phyloP scores from a whole-genome alignment of 495 filamentous ascomycete species.

The Bombardia bombarda region DNA sequence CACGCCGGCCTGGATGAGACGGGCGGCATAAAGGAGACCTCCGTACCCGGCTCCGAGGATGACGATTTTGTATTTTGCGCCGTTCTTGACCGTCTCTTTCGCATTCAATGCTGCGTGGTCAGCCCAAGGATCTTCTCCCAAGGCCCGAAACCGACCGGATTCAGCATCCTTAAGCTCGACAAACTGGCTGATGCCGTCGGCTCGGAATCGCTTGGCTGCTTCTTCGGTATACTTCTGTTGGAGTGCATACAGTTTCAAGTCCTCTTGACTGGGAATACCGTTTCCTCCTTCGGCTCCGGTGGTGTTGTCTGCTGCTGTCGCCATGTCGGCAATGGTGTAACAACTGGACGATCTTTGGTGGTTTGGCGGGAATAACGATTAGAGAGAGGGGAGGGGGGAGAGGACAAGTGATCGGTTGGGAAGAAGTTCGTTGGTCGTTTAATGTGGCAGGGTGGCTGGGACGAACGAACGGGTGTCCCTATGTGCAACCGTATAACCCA shows the following conservation, averaged over 20 bases:
- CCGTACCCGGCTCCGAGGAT: constrained; percentile 47
- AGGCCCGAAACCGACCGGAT: constrained; percentile 22
- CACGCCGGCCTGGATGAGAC: constrained; percentile 42
- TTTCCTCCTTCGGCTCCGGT: no score
- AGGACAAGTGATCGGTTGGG: no score
- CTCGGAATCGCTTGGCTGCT: constrained; percentile 38
- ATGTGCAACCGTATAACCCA: no score
- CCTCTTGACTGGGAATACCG: no score
- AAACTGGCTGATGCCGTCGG: constrained; percentile 35
- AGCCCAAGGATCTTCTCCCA: constrained; percentile 38
- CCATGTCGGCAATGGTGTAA: no score
- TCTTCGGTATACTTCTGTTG: constrained; percentile 37
- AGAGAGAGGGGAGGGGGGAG: no score
- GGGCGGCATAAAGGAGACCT: constrained; percentile 40
- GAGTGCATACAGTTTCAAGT: constrained; percentile 20
- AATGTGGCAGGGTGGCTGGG: no score
- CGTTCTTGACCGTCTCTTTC: constrained; percentile 15
- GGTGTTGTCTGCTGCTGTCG: no score
- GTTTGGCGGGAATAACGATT: no score
- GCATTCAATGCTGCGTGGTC: constrained; percentile 34
- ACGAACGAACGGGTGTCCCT: no score
- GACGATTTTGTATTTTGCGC: constrained; percentile 32
- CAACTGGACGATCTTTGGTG: no score
- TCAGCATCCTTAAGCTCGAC: constrained; percentile 24
- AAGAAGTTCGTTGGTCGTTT: no score